Conservation (phyloP, 2,329 filamentous ascomycete genomes). For the Aspergillus flavus region DNA sequence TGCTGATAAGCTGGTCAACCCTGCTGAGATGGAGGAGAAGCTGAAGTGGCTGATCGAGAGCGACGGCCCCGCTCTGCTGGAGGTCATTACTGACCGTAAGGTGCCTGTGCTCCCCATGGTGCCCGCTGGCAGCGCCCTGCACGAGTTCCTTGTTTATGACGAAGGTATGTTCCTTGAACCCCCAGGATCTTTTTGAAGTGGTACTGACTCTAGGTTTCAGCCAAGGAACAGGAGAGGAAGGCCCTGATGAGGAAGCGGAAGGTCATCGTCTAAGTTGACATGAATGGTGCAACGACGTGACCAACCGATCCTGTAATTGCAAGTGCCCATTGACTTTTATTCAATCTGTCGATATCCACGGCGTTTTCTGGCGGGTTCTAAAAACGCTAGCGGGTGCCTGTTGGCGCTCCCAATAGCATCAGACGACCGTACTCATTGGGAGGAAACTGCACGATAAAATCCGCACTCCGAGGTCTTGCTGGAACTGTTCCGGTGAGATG, state of each 20-base stretch:
- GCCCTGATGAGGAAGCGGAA: constrained; percentile 67
- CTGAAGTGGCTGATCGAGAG: constrained; percentile 87
- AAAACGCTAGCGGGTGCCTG: constrained; percentile 34
- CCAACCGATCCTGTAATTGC: constrained; percentile 22
- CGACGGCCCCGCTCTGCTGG: constrained; percentile 89
- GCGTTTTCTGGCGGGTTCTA: constrained; percentile 42
- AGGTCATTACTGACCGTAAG: constrained; percentile 83
- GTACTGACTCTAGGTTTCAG: constrained; percentile 43
- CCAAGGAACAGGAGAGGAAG: constrained; percentile 68
- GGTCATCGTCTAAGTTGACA: constrained; percentile 27
- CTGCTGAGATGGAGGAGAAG: constrained; percentile 74
- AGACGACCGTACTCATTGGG: not conserved
- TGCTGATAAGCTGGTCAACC: constrained; percentile 69
- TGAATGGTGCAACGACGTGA: constrained; percentile 23
- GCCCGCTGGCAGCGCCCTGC: constrained; percentile 78
- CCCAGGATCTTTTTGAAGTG: constrained; percentile 1
- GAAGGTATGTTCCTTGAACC: constrained; percentile 57
- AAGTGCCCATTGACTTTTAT: constrained; percentile 26
- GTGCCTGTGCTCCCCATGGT: constrained; percentile 96
- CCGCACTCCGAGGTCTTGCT: not conserved
- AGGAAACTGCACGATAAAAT: not conserved
- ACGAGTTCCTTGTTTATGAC: constrained; percentile 92
- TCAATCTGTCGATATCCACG: constrained; percentile 46
- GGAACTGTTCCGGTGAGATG: not conserved
- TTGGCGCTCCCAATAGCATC: constrained; percentile 13